These are phyloP conservation scores for Rhizopus delemar DNA, from an alignment of 371 early-diverging fungal genomes.

Conservation along the genomic window DNA sequence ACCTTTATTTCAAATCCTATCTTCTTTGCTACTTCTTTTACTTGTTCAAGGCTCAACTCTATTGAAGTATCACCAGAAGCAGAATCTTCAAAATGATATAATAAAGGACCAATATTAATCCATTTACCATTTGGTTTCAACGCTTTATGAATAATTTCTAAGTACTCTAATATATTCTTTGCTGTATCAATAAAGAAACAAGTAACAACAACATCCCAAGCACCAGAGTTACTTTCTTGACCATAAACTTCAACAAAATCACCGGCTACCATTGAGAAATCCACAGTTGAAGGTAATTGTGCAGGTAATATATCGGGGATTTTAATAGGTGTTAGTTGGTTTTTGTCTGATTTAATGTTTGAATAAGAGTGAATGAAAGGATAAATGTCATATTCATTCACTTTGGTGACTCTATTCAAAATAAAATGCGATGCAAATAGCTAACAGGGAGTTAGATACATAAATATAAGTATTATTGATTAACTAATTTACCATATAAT, in stretches of 20 bases:
- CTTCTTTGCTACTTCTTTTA: slow-evolving; percentile 61
- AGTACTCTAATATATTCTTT: slow-evolving; percentile 84
- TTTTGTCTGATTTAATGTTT: slow-evolving; percentile 62
- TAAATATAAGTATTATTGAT: neutral
- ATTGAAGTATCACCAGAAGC: slow-evolving; percentile 72
- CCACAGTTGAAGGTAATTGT: slow-evolving; percentile 64
- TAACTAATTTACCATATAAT: slow-evolving; percentile 60
- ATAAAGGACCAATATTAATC: slow-evolving; percentile 92
- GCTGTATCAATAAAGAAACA: slow-evolving; percentile 98
- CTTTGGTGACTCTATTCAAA: slow-evolving; percentile 63
- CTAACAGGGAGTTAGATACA: slow-evolving; percentile 29
- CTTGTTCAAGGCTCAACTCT: slow-evolving; percentile 86
- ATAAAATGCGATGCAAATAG: slow-evolving; percentile 86
- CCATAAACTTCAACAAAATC: slow-evolving; percentile 92
- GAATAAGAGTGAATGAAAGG: slow-evolving; percentile 92
- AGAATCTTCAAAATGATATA: slow-evolving; percentile 91
- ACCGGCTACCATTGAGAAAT: slow-evolving; percentile 96
- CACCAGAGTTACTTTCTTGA: slow-evolving; percentile 53
- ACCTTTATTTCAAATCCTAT: slow-evolving; percentile 77
- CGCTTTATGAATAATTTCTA: slow-evolving; percentile 76
- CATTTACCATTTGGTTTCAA: slow-evolving; percentile 87
- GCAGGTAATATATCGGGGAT: slow-evolving; percentile 85
- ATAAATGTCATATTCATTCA: slow-evolving; percentile 70
- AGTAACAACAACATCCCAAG: slow-evolving; percentile 89
- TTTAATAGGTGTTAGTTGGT: slow-evolving; percentile 65